Base-by-base conservation (phyloP, 768 basidiomycete species). In the Basidioascus undulatus region DNA sequence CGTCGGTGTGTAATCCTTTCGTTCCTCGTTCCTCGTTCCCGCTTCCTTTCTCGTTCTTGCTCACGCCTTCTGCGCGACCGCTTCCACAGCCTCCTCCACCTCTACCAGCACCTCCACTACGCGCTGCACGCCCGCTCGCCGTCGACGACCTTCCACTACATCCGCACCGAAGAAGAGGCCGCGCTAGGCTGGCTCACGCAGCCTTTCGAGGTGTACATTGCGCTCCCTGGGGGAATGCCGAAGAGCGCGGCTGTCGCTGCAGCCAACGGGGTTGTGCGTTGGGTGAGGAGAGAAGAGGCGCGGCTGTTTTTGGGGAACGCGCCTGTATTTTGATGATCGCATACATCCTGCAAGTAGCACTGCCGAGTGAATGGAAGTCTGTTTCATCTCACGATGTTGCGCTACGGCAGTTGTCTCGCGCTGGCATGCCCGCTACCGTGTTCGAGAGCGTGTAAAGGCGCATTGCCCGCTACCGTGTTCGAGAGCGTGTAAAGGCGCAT, bases 181-280 rank as follows among this genome's bases (percentile, higher is more conserved):
- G 72, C 89, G 21, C 70, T 96, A 64, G 89, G 83, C 34, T 94
- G 92, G 89, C 87, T 94, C 44, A 92, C 87, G 0, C 78, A 84
- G 51, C 74, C 76, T 0, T 94, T 92, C 53, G 92, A 96, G 56
- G 60, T 96, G 13, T 96, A 92, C 54, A 59, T 89, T 37, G 65
- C 77, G 0, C 56, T 87, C 12, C 80, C 83, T 1, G 79, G 82
- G 9, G 65, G 68, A 36, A 54, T 94, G 39, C 81, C 89, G 6
- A 94, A 94, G 65, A 75, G 73, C 38, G 83, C 79, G 0, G 74
- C 71, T 1, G 74, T 94, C 12, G 71, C 74, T 11, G 79, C 84
- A 5, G 92, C 89, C 7, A 89, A 94, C 54, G 67, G 74, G 1
- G 76, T 94, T 20, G 74, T 74, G 18, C 64, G 74, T 13, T 98